Evolutionary conservation across 805 yeast genomes (phyloP), one percentile per base, ranked within the genome.

Genomic region (Pichia heedii): DNA sequence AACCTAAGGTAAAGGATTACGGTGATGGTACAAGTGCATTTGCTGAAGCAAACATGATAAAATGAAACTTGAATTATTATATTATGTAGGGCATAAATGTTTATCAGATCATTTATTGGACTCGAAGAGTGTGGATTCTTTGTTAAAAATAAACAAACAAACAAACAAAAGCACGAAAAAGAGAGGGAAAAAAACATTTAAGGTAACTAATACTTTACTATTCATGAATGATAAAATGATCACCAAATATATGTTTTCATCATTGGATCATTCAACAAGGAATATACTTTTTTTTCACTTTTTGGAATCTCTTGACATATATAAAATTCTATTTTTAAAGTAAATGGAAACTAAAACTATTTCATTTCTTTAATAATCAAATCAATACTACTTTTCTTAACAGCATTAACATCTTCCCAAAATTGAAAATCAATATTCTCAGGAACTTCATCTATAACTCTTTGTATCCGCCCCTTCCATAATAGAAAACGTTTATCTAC

Each of bases 21-120:
- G 89, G 89, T 58, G 86, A 82, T 61, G 89, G 86, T 56, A 43
- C 56, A 10, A 52, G 54, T 40, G 72, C 68, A 6, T 62, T 64
- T 49, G 57, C 60, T 13, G 63, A 56, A 39, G 60, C 65, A 27
- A 55, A 58, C 36, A 41, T 36, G 29, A 44, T 46, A 35, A 36
- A 41, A 19, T 43, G 35, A 33, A 21, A n/a, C n/a, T n/a, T n/a
- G n/a, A n/a, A n/a, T n/a, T n/a, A 16, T 16, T 32, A 7, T 32
- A 2, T 9, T 16, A 5, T n/a, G 8, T 16, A 20, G 7, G 6
- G 16, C 19, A 3, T 29, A 29, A 29, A 29, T 11, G n/a, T 11
- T 13, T 11, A 11, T 32, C 11, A 32, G 13, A 11, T 18, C 34
- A 32, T 16, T 27, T 34, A 30, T 32, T 32, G 4, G 34, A 36